Evolutionary conservation across 176 grass and related monocot genomes (phyloP), one percentile per base, ranked within the genome.

Genomic region (Cenchrus americanus): DNA sequence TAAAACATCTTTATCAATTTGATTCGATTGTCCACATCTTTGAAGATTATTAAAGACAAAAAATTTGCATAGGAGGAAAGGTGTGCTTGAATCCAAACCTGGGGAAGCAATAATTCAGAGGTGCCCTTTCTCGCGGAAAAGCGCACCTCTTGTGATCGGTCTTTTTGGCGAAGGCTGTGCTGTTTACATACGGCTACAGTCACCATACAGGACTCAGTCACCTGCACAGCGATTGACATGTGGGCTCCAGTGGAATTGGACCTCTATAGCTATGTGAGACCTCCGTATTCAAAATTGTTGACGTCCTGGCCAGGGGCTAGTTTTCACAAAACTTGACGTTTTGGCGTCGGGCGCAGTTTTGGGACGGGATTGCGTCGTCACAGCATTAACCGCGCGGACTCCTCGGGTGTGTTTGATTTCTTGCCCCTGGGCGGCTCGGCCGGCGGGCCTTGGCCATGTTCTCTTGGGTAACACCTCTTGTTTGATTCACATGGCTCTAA

Each of bases 151-250:
- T 80, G 48, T 59, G 53, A 76, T 76, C 30, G 43, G 42, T 57
- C 37, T 80, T 80, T 80, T 53, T 40, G 26, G 30, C 51, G 10
- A 69, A 69, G 64, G 32, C 64, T 68, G 32, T 10, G 27, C 62
- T 22, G 73, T 8, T 19, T 57, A 4, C 30, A 69, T 55, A 42
- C 50, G 64, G 19, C 32, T 69, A 43, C 49, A 69, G 14, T 57
- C 9, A 68, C 6, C n/a, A 15, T 6, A 34, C 7, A 52, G 15
- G 47, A 22, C 60, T 49, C 42, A 24, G 23, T 17, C 70, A 52
- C 24, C 48, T 74, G 50, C 32, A 37, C 3, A 41, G 78, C 4
- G 19, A 52, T 53, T 66, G 47, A 67, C 77, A 80, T 40, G 18
- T 4, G 27, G 76, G 59, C 15, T 43, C 14, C 8, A 23, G 7